These are phyloP conservation scores for Picochlorum costavermella DNA, from an alignment of 139 green algal species.

Conservation along the genomic window DNA sequence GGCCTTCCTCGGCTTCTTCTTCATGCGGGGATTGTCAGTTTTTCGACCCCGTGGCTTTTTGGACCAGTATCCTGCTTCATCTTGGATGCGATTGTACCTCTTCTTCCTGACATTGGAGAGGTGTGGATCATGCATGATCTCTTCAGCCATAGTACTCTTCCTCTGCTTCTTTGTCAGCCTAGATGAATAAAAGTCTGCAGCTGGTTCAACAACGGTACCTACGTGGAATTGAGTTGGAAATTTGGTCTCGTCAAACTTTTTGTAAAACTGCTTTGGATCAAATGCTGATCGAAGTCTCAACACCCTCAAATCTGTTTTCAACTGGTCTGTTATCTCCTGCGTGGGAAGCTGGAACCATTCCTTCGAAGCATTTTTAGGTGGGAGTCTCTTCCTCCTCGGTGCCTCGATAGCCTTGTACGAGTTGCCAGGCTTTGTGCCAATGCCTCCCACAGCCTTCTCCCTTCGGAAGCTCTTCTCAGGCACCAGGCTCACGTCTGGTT, in stretches of 20 bases:
- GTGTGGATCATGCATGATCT: constrained; percentile 54
- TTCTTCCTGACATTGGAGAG: constrained; percentile 40
- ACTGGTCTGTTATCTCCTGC: constrained; percentile 27
- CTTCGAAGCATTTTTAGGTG: constrained; percentile 17
- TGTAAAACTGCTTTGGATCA: constrained; percentile 77
- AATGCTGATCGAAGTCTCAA: constrained; percentile 43
- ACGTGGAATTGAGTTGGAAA: constrained; percentile 65
- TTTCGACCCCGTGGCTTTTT: constrained; percentile 19
- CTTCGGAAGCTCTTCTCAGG: too few species aligned
- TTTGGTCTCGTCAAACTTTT: constrained; percentile 50
- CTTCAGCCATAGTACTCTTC: constrained; percentile 53
- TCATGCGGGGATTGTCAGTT: constrained; percentile 24
- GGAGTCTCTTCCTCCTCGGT: neutral
- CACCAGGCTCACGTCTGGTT: too few species aligned
- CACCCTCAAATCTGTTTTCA: constrained; percentile 31
- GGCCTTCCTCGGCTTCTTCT: constrained; percentile 24
- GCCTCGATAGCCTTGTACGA: neutral
- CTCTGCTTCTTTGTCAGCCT: constrained; percentile 61
- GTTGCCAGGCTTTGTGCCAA: neutral
- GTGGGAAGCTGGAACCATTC: constrained; percentile 29
- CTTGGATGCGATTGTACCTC: constrained; percentile 46
- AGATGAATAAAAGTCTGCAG: constrained; percentile 40
- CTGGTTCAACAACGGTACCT: constrained; percentile 25
- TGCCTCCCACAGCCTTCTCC: neutral
- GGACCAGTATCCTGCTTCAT: constrained; percentile 29